A percentile compares a stretch with the other conserved stretches of the same genome.
phyloP scores from a whole-genome alignment of 306 rosid species.

The Lupinus albus region DNA sequence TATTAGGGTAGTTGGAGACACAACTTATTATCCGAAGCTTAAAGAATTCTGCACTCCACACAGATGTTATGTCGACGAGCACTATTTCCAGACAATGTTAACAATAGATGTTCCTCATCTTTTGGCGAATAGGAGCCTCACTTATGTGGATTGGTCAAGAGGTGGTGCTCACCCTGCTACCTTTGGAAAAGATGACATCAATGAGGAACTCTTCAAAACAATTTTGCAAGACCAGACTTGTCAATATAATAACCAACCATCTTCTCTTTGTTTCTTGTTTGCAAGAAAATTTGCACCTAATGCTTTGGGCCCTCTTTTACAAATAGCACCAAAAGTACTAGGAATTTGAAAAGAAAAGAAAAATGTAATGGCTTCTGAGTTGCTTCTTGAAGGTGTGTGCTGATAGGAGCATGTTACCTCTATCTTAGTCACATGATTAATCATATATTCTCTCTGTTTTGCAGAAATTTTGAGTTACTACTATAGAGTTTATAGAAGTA shows the following conservation, averaged over 20 bases:
- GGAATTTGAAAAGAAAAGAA: constrained; percentile 59
- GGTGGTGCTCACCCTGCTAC: constrained; percentile 99
- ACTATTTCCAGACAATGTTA: constrained; percentile 95
- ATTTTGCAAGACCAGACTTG: constrained; percentile 59
- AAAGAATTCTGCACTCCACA: constrained; percentile 74
- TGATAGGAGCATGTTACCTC: constrained; percentile 40
- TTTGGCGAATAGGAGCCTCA: constrained; percentile 84
- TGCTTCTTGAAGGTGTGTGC: constrained; percentile 39
- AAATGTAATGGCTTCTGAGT: constrained; percentile 27
- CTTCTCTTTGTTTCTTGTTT: constrained; percentile 84
- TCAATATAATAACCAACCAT: constrained; percentile 81
- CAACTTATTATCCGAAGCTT: constrained; percentile 69
- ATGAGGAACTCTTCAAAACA: constrained; percentile 73
- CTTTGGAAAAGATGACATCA: constrained; percentile 80
- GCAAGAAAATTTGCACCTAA: constrained; percentile 95
- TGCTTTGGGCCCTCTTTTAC: constrained; percentile 79
- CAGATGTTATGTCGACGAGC: constrained; percentile 93
- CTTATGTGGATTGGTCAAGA: constrained; percentile 95
- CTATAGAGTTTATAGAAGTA: constrained; percentile 38
- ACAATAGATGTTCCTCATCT: constrained; percentile 69
- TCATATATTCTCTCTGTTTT: constrained; percentile 21
- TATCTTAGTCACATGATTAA: constrained; percentile 37
- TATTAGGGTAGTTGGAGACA: constrained; percentile 64
- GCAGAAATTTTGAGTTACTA: constrained; percentile 46
- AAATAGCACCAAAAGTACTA: constrained; percentile 63